These are phyloP conservation scores for Kodamaea sagamina DNA, from an alignment of 805 yeast species.

Conservation along the genomic window DNA sequence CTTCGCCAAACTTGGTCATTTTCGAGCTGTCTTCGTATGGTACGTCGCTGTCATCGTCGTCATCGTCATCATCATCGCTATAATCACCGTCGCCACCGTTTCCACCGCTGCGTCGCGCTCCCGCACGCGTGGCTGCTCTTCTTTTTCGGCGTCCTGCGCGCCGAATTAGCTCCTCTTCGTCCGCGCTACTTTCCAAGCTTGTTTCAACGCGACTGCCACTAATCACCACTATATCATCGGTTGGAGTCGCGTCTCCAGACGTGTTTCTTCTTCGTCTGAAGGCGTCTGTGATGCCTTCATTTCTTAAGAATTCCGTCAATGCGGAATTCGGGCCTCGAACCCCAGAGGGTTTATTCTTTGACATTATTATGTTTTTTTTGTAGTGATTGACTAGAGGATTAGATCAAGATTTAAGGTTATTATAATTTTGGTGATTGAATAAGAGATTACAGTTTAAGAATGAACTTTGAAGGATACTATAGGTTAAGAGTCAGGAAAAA, in stretches of 20 bases:
- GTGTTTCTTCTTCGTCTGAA: conserved; percentile 48
- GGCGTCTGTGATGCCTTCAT: conserved; percentile 86
- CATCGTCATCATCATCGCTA: conserved; percentile 34
- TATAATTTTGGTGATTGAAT: too few species aligned
- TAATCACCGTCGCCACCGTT: background rate
- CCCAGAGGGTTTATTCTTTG: conserved; percentile 15
- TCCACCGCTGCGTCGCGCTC: conserved; percentile 13
- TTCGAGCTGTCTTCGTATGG: conserved; percentile 6
- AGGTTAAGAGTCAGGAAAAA: too few species aligned
- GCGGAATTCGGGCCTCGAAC: conserved; percentile 79
- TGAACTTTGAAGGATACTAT: too few species aligned
- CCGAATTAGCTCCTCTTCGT: conserved; percentile 3
- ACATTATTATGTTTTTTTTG: background rate
- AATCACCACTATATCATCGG: conserved; percentile 5
- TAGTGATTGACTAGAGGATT: too few species aligned
- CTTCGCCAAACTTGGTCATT: conserved; percentile 44
- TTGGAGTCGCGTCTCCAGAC: conserved; percentile 23
- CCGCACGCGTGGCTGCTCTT: conserved; percentile 20
- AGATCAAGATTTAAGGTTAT: too few species aligned
- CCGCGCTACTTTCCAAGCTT: background rate
- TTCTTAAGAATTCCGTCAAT: conserved; percentile 80
- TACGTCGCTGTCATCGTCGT: conserved; percentile 31
- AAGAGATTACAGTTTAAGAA: too few species aligned
- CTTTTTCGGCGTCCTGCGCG: conserved; percentile 14
- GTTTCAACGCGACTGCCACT: background rate